Base-by-base conservation (phyloP, 2,329 filamentous ascomycete species). In the Pseudogymnoascus sp. region DNA sequence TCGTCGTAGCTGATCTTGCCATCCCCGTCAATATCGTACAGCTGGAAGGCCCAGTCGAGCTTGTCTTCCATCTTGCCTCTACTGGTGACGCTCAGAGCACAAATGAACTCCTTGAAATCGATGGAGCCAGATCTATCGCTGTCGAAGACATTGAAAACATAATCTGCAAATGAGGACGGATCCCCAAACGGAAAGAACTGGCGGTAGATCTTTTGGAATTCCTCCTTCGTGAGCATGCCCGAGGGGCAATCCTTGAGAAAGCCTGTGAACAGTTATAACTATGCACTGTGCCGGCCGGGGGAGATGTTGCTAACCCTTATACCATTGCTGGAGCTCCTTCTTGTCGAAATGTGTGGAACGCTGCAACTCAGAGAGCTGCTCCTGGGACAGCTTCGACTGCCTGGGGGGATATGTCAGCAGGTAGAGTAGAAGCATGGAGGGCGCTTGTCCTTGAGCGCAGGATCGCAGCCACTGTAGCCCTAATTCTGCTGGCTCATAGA, bases 61-160 rank as follows among this genome's bases (percentile, higher is more conserved):
- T 99, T 99, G 78, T 99, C 94, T 78, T 99, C 94, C 91, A 97
- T 96, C 81, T 95, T 95, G 73, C 94, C 94, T 69, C 94, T 86
- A 77, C 91, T 96, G 60, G 94, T 99, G 72, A 99, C 93, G 76
- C 91, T 96, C 67, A 99, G 80, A 29, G 94, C 94, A 79, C 93
- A 97, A 77, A 99, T 99, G 78, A 99, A 99, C 78, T 99, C 94
- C 76, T 97, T 97, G 78, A 99, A 99, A 78, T 99, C 94, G 74
- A 99, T 99, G 69, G 90, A 93, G 68, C 94, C 94, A 49, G 91
- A 96, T 73, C 96, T 95, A 78, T 99, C 94, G 73, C 91, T 90
- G 76, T 99, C 94, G 76, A 99, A 99, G 39, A 99, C 94, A 71
- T 97, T 96, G 81, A 99, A 99, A 66, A 99, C 94, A 75, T 97